Evolutionary conservation across 306 rosid genomes (phyloP).

Genomic region (Rosa rugosa): DNA sequence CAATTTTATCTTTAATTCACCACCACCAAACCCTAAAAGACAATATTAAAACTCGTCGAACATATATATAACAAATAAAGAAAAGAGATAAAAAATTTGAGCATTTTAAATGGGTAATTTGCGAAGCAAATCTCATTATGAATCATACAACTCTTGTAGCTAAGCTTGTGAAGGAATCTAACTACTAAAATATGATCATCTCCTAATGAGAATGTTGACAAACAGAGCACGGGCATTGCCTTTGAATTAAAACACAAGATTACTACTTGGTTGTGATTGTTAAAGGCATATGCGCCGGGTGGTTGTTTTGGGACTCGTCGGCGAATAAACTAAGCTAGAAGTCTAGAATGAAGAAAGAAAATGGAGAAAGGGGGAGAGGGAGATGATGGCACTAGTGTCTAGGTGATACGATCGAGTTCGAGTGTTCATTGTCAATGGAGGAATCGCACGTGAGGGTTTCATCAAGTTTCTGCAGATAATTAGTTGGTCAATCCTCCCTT

Average conservation of each 20-base stretch:
- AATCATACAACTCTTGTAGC: not conserved
- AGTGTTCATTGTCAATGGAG: slow-evolving; percentile 27
- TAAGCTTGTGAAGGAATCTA: not conserved
- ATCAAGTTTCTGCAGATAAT: slow-evolving; percentile 12
- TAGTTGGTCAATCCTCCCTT: slow-evolving; percentile 30
- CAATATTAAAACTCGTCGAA: not conserved
- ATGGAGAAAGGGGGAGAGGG: not conserved
- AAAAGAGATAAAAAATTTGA: no score
- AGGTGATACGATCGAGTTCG: not conserved
- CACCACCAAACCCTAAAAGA: not conserved
- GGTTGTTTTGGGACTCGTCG: slow-evolving; percentile 5
- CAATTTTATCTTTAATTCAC: not conserved
- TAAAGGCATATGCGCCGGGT: not conserved
- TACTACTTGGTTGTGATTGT: not conserved
- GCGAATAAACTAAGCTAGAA: not conserved
- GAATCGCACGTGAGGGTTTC: slow-evolving; percentile 42
- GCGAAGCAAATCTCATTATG: no score
- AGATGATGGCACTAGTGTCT: slow-evolving; percentile 17
- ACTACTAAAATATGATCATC: not conserved
- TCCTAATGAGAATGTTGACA: not conserved
- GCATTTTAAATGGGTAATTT: no score
- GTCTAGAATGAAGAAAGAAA: not conserved
- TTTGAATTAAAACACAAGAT: not conserved
- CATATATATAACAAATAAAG: not conserved
- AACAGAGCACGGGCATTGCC: not conserved